These are phyloP conservation scores for Beauveria brongniartii DNA, from an alignment of 2,329 filamentous ascomycete genomes.

Conservation along the genomic window DNA sequence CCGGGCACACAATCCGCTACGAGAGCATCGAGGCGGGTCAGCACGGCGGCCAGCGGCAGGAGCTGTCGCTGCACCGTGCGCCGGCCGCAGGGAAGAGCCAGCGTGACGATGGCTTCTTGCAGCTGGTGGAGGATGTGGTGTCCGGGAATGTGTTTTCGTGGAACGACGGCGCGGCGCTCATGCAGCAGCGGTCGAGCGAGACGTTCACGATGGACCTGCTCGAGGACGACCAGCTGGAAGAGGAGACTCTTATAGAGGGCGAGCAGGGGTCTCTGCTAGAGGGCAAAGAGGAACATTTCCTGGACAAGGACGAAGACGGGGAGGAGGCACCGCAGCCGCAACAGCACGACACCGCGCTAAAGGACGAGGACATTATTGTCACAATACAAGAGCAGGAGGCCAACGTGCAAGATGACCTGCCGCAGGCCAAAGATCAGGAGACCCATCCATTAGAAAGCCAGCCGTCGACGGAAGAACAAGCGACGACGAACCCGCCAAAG, in stretches of 20 bases:
- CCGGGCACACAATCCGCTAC: slow-evolving; percentile 40
- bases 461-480: no score
- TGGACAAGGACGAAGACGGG: neutral
- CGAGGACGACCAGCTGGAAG: slow-evolving; percentile 14
- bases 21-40: slow-evolving; percentile 43
- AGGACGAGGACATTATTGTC: neutral
- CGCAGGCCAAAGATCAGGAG: no score
- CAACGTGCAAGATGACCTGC: neutral
- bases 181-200: slow-evolving; percentile 20
- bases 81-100: neutral
- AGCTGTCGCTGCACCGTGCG: slow-evolving; percentile 35
- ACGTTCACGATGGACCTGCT: slow-evolving; percentile 21
- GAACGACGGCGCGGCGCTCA: slow-evolving; percentile 22
- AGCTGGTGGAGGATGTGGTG: slow-evolving; percentile 23
- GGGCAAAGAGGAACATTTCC: neutral
- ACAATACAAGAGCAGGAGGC: neutral
- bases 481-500: no score
- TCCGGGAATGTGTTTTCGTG: slow-evolving; percentile 26
- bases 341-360: slow-evolving; percentile 13
- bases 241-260: neutral
- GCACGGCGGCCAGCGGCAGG: slow-evolving; percentile 42
- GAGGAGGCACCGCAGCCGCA: neutral
- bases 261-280: neutral
- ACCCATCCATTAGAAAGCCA: no score
- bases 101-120: slow-evolving; percentile 17